phyloP scores from a whole-genome alignment of 2,329 filamentous ascomycete species.

The Aspergillus fumigatiaffinis region DNA sequence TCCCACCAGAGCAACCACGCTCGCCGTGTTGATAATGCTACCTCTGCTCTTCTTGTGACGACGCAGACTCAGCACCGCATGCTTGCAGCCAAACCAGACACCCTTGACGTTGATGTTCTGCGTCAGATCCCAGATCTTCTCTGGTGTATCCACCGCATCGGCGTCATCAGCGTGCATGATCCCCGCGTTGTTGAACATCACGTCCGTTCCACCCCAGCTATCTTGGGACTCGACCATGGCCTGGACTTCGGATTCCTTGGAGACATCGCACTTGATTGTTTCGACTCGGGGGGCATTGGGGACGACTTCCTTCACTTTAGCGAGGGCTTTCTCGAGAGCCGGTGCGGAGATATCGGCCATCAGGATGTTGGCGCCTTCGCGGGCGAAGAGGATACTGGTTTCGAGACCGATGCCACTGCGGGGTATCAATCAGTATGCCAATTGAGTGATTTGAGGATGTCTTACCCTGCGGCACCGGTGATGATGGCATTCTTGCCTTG shows the following conservation, averaged over 20 bases:
- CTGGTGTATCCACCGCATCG: constrained; percentile 77
- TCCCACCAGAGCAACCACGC: constrained; percentile 81
- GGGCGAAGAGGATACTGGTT: constrained; percentile 82
- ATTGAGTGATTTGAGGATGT: constrained; percentile 10
- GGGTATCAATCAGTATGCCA: background rate
- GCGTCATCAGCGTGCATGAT: constrained; percentile 88
- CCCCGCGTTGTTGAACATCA: constrained; percentile 96
- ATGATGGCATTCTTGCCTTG: constrained; percentile 68
- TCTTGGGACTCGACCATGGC: constrained; percentile 72
- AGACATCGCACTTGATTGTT: constrained; percentile 59
- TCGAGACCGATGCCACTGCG: constrained; percentile 82
- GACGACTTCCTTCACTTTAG: constrained; percentile 70
- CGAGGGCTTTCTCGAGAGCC: constrained; percentile 70
- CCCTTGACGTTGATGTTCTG: constrained; percentile 96
- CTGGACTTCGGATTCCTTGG: constrained; percentile 75
- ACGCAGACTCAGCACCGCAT: constrained; percentile 77
- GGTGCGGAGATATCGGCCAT: constrained; percentile 80
- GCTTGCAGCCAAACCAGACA: constrained; percentile 95
- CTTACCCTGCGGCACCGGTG: constrained; percentile 82
- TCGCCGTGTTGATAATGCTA: constrained; percentile 89
- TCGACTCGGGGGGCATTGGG: constrained; percentile 42
- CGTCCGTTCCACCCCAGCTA: constrained; percentile 79
- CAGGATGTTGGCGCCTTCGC: constrained; percentile 80
- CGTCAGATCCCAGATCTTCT: constrained; percentile 91
- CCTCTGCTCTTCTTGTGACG: constrained; percentile 73